Base-by-base conservation (phyloP, 2,329 filamentous ascomycete species). In the Malbranchea cinnamomea region DNA sequence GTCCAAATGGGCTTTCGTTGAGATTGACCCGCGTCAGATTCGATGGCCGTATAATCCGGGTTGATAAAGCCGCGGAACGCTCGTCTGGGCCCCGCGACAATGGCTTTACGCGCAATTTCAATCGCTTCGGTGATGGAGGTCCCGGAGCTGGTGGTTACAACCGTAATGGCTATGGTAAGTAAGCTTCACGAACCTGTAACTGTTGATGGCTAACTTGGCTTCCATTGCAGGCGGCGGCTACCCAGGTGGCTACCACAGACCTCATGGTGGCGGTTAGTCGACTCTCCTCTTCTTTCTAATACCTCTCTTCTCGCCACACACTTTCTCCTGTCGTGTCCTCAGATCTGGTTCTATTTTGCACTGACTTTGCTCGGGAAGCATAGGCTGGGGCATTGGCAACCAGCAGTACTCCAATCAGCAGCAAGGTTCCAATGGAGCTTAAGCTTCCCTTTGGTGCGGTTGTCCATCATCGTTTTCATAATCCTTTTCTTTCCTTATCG, bases 21-120 rank as follows among this genome's bases (percentile, higher is more conserved):
- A 42, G 35, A 36, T 31, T 31, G 38, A 20, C 28, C 31, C 31
- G 11, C 32, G 32, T 30, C 43, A 92, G 85, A 48, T 93, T 95
- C 57, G 85, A 95, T 57, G 87, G 87, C 41, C 82, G 87, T 46
- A 74, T 72, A 41, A 94, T 98, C 54, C 84, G 87, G 45, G 87
- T 98, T 41, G 87, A 95, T 62, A 92, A 85, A 59, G 89, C 85
- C 38, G 85, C 83, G 35, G 85, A 94, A 57, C 77, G 75, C 42
- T 71, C 72, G 4, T 65, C 72, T 26, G 68, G 72, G 34, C 68
- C 68, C 31, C 68, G 73, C 31, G 63, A 64, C 30, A 64, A 68
- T 31, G 56, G 59, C 32, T 56, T 58, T 37, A 57, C 51, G 46
- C 52, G 61, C 32, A 59, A 58, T 37, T 60, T 62, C 41, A 57